A percentile compares a stretch with the other conserved stretches of the same genome.
Conservation (phyloP, 768 basidiomycete genomes). For the Rhodotorula toruloides region DNA sequence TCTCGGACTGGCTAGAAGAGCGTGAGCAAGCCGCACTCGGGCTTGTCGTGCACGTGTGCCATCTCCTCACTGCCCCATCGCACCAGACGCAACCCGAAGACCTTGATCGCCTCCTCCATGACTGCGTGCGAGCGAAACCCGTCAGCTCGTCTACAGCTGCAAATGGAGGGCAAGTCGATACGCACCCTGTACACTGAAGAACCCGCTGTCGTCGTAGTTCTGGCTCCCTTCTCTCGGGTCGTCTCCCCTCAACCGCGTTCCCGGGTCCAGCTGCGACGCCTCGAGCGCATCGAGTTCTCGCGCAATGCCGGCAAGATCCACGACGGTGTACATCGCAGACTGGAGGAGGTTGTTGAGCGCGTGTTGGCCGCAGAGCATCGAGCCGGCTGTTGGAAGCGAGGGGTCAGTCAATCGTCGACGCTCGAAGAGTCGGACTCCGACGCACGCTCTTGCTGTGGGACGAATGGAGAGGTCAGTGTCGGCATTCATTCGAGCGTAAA, state of each 20-base stretch:
- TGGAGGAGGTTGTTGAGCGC: constrained; percentile 43
- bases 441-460: constrained; percentile 33
- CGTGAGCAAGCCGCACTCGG: constrained; percentile 22
- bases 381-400: constrained; percentile 6
- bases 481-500: not conserved
- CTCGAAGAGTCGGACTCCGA: not conserved
- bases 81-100: constrained; percentile 33
- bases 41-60: constrained; percentile 15
- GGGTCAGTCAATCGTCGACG: not conserved
- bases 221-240: constrained; percentile 8
- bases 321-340: constrained; percentile 32
- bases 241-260: constrained; percentile 13
- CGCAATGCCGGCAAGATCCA: constrained; percentile 40
- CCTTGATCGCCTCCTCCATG: constrained; percentile 40
- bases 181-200: constrained; percentile 36
- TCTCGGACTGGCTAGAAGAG: not conserved
- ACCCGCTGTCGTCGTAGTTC: constrained; percentile 41
- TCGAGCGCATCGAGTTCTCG: constrained; percentile 39
- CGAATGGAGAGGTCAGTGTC: too few species aligned
- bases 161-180: not conserved
- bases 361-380: constrained; percentile 40
- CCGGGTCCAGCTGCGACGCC: constrained; percentile 27
- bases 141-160: not conserved
- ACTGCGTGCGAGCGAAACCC: constrained; percentile 11
- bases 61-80: constrained; percentile 39